phyloP scores from a whole-genome alignment of 1,284 basidiomycete genomes.

The Pseudozyma pruni region DNA sequence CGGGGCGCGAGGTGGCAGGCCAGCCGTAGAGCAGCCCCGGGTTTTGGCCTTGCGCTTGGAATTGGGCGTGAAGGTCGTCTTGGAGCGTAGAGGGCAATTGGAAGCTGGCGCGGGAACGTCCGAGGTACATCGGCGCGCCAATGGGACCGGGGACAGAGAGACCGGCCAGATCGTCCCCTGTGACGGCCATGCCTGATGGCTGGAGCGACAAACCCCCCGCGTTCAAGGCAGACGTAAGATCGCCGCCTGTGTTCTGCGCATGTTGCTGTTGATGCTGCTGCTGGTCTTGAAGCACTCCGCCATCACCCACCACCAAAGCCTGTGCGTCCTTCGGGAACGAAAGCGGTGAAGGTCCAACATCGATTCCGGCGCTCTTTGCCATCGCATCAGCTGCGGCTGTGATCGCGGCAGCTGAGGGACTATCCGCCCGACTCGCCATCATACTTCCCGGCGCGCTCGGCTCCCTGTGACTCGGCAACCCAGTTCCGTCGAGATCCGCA shows the following conservation, averaged over 20 bases:
- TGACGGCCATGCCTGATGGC: background rate
- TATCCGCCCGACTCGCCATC: conserved; percentile 19
- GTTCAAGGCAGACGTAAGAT: background rate
- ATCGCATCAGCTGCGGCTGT: conserved; percentile 3
- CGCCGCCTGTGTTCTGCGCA: background rate
- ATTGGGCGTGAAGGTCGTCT: conserved; percentile 29
- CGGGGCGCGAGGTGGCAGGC: conserved; percentile 10
- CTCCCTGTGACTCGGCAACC: conserved; percentile 31
- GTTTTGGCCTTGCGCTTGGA: conserved; percentile 34
- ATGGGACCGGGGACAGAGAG: conserved; percentile 38
- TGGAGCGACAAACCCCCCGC: conserved; percentile 7
- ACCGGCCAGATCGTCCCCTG: conserved; percentile 3
- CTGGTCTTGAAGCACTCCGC: background rate
- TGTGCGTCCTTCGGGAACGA: conserved; percentile 11
- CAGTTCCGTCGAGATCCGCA: conserved; percentile 47
- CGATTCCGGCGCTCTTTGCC: conserved; percentile 2
- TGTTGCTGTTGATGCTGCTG: background rate
- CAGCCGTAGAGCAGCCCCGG: conserved; percentile 27
- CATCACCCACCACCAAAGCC: conserved; percentile 1
- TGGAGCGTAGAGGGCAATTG: conserved; percentile 20
- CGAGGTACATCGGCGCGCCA: conserved; percentile 42
- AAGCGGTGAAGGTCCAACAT: conserved; percentile 8
- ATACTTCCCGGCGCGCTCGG: conserved; percentile 8
- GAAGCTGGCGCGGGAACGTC: conserved; percentile 17
- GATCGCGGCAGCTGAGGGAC: conserved; percentile 12